Base-by-base conservation (phyloP, 257 asterid genomes). In the Striga asiatica region DNA sequence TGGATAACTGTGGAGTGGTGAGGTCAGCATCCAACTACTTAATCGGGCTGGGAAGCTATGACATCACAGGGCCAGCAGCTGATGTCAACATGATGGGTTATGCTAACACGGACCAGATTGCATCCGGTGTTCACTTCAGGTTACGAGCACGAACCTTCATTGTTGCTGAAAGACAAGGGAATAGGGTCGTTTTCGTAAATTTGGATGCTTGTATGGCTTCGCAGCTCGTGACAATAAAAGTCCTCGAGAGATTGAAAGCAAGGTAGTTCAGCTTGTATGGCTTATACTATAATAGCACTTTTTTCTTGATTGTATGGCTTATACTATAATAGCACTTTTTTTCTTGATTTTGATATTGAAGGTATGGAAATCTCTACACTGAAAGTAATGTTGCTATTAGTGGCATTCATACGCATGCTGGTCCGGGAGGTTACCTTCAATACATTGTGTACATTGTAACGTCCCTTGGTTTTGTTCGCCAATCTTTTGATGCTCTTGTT, bases 11-110 rank as follows among this genome's bases (percentile, higher is more conserved):
- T 10, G 51, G 56, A 67, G 75, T 67, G 63, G 79, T 61, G 17
- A 54, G 42, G 21, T 78, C 88, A 50, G 74, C 73, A 66, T 79
- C 95, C 45, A 72, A 74, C 63, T 84, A 82, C 78, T 77, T 84
- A 48, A 72, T 88, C 61, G 99, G 99, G 50, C 84, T 92, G 1
- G 95, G 94, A 56, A 92, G 99, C 79, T 92, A 84, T 65, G 99
- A 92, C 71, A 79, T 92, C 59, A 92, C 99, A 5, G 95, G 99
- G 38, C 99, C 99, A 3, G 99, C 97, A 1, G 99, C 97, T 47
- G 99, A 92, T 78, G 99, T 78, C 54, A 88, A 88, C 81, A 88
- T 92, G 97, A 92, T 92, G 99, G 99, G 99, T 13, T 92, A 92
- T 70, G 97, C 97, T 47, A 83, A 82, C 66, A 62, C 8, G 50